Evolutionary conservation across 345 rosid genomes (phyloP).

Genomic region (Tarenaya hassleriana): DNA sequence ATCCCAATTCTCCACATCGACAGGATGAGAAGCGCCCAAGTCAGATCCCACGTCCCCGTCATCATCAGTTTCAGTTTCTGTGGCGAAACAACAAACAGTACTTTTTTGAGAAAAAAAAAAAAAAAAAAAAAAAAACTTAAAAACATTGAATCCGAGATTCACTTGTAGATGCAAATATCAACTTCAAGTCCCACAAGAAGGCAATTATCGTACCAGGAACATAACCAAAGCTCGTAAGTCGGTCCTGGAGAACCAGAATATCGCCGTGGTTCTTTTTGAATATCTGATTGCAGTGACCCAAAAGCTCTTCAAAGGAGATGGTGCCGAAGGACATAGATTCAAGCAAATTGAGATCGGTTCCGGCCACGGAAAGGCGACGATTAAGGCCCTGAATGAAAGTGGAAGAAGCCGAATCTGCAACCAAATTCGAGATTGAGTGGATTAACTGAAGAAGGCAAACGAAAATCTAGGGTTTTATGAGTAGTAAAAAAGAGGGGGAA

Average conservation of each 20-base stretch:
- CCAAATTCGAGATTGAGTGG: neutral
- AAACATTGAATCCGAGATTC: neutral
- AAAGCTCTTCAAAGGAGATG: constrained; percentile 75
- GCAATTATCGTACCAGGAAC: constrained; percentile 32
- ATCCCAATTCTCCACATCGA: constrained; percentile 21
- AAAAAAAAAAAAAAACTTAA: too few species aligned
- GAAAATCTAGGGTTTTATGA: constrained; percentile 12
- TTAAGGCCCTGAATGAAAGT: constrained; percentile 65
- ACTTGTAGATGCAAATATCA: neutral
- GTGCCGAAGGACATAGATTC: constrained; percentile 76
- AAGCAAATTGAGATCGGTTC: constrained; percentile 49
- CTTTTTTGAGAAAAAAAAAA: neutral
- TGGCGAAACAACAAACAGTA: constrained; percentile 3
- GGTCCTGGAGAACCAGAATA: constrained; percentile 41
- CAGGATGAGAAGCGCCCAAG: constrained; percentile 8
- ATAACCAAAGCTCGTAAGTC: constrained; percentile 40
- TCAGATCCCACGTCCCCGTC: constrained; percentile 24
- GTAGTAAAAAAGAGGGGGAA: neutral
- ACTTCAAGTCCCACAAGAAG: neutral
- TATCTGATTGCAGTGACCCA: constrained; percentile 74
- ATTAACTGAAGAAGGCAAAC: neutral
- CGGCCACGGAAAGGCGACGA: constrained; percentile 51
- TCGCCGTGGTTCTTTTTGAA: constrained; percentile 45
- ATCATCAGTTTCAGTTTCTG: constrained; percentile 39
- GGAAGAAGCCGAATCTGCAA: constrained; percentile 71